Evolutionary conservation across 352 stramenopile genomes (phyloP).

Genomic region (Pythium aristosporum): DNA sequence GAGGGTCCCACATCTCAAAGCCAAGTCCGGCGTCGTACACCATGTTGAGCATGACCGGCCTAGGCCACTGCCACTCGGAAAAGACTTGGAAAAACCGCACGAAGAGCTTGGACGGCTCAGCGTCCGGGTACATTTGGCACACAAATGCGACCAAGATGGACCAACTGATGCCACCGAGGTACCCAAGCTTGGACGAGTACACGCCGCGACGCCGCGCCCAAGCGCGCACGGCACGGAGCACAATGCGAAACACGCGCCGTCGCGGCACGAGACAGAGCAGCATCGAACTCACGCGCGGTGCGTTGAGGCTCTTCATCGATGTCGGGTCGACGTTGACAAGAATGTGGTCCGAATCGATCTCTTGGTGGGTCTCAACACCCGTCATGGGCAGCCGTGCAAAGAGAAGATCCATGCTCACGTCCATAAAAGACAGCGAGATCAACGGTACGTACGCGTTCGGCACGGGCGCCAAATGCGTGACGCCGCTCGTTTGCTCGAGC

Average conservation of each 20-base stretch:
- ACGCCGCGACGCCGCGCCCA: conserved; percentile 90
- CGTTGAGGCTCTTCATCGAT: conserved; percentile 95
- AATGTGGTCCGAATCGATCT: conserved; percentile 87
- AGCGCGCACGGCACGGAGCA: conserved; percentile 69
- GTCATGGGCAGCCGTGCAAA: conserved; percentile 82
- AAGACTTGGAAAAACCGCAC: conserved; percentile 84
- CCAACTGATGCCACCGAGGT: conserved; percentile 97
- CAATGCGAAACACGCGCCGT: conserved; percentile 87
- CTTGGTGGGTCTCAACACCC: conserved; percentile 62
- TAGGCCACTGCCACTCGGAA: conserved; percentile 82
- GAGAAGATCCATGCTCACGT: conserved; percentile 90
- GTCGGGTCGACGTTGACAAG: conserved; percentile 91
- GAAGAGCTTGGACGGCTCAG: conserved; percentile 70
- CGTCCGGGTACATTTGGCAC: conserved; percentile 87
- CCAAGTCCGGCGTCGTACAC: conserved; percentile 76
- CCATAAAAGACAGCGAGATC: conserved; percentile 89
- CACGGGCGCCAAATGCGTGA: conserved; percentile 79
- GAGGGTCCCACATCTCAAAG: conserved; percentile 89
- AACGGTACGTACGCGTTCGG: conserved; percentile 92
- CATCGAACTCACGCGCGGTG: conserved; percentile 94
- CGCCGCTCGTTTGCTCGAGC: conserved; percentile 59
- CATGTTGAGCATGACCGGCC: conserved; percentile 85
- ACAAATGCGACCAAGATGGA: conserved; percentile 97
- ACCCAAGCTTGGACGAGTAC: conserved; percentile 97
- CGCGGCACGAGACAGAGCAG: conserved; percentile 91